phyloP scores from a whole-genome alignment of 257 asterid species.

The Ilex asprella region DNA sequence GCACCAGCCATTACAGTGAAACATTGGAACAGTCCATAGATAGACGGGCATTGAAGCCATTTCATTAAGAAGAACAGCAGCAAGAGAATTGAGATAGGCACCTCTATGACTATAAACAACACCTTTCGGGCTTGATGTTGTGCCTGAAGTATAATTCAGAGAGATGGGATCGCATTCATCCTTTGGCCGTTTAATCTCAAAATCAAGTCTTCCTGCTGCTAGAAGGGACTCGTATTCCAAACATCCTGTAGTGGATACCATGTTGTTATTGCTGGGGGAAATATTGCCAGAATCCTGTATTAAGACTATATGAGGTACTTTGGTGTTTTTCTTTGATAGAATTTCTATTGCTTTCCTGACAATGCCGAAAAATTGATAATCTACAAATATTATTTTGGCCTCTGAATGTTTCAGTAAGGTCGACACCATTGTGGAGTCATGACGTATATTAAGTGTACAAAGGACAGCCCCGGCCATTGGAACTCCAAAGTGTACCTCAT shows the following conservation, averaged over 20 bases:
- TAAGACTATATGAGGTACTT: not conserved
- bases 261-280: not conserved
- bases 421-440: not conserved
- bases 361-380: not conserved
- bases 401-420: not conserved
- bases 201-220: not conserved
- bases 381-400: not conserved
- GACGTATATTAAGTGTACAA: conserved; percentile 2
- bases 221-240: not conserved
- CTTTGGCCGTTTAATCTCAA: not conserved
- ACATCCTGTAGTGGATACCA: not conserved
- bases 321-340: not conserved
- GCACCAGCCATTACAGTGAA: conserved; percentile 3
- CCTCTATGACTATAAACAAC: conserved; percentile 1
- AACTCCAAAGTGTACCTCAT: not conserved
- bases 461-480: conserved; percentile 3
- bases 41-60: not conserved
- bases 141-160: conserved; percentile 1
- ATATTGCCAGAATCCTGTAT: not conserved
- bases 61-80: conserved; percentile 1
- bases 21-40: conserved; percentile 1
- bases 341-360: not conserved
- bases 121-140: conserved; percentile 1
- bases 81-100: conserved; percentile 1
- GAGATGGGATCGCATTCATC: conserved; percentile 1